phyloP scores from a whole-genome alignment of 2,329 filamentous ascomycete genomes.

The Curvularia sp. region DNA sequence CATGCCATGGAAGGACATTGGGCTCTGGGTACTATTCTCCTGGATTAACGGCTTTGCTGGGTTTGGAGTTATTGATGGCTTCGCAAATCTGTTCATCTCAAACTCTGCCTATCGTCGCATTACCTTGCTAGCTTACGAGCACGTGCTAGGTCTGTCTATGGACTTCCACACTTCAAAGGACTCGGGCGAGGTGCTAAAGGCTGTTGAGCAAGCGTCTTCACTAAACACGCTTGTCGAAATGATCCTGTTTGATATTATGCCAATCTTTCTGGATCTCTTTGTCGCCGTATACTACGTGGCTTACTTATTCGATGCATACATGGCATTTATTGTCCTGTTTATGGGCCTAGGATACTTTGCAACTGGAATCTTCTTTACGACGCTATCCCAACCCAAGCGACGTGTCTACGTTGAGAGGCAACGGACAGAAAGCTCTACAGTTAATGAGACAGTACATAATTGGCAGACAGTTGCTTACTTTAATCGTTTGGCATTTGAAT shows the following conservation, averaged over 20 bases:
- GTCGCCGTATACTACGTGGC: conserved; percentile 68
- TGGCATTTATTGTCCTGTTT: conserved; percentile 50
- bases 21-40: conserved; percentile 56
- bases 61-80: conserved; percentile 58
- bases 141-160: conserved; percentile 72
- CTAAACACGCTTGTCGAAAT: conserved; percentile 67
- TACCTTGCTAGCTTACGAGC: conserved; percentile 67
- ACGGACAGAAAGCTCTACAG: conserved; percentile 59
- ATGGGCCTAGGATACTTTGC: conserved; percentile 59
- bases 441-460: conserved; percentile 65
- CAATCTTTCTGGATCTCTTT: conserved; percentile 68
- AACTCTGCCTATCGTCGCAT: conserved; percentile 66
- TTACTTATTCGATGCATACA: conserved; percentile 65
- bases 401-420: conserved; percentile 53
- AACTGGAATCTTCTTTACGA: conserved; percentile 55
- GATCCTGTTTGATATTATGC: conserved; percentile 65
- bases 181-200: conserved; percentile 69
- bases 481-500: conserved; percentile 63
- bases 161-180: conserved; percentile 73
- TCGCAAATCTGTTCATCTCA: conserved; percentile 63
- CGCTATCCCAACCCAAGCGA: conserved; percentile 52
- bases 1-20: conserved; percentile 62
- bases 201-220: conserved; percentile 68
- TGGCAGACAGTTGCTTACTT: conserved; percentile 68
- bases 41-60: conserved; percentile 61